Evolutionary conservation across 805 yeast species (phyloP).

Genomic region (Wickerhamiella parazyma): DNA sequence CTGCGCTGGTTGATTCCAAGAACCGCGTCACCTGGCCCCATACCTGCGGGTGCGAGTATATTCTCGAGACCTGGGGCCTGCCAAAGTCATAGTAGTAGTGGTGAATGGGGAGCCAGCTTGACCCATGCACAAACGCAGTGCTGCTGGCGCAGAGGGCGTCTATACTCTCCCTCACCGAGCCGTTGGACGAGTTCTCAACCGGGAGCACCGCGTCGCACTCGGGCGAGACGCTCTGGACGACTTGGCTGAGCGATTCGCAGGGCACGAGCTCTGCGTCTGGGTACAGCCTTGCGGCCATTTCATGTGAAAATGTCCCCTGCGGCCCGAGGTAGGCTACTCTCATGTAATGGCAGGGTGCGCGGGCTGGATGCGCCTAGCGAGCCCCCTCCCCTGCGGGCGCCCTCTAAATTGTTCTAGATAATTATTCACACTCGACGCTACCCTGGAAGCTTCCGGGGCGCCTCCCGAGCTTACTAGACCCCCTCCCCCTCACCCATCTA

Average conservation of each 20-base stretch:
- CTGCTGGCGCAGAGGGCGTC: constrained; percentile 33
- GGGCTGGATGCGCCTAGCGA: too few relatives aligned
- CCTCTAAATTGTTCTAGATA: too few relatives aligned
- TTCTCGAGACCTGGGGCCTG: constrained; percentile 32
- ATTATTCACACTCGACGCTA: too few relatives aligned
- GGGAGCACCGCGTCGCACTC: constrained; percentile 71
- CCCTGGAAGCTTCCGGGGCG: too few relatives aligned
- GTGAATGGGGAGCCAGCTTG: constrained; percentile 36
- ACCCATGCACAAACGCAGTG: background rate
- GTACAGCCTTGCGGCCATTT: constrained; percentile 31
- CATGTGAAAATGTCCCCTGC: constrained; percentile 83
- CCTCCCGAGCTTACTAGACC: background rate
- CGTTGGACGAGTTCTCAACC: constrained; percentile 88
- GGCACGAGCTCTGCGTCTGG: constrained; percentile 17
- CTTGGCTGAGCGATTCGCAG: constrained; percentile 30
- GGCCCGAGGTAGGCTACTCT: constrained; percentile 71
- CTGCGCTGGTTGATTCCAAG: constrained; percentile 27
- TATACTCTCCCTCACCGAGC: constrained; percentile 77
- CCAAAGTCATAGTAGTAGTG: constrained; percentile 53
- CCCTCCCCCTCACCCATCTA: background rate
- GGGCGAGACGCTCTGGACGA: constrained; percentile 42
- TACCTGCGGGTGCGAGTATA: constrained; percentile 93
- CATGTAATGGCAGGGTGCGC: background rate
- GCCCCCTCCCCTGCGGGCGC: too few relatives aligned
- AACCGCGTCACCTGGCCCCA: constrained; percentile 83